Percentiles rank a stretch among this genome's conserved stretches.
Evolutionary conservation across 192 early-diverging fungal genomes (phyloP).

Genomic region (Linnemannia hyalina): DNA sequence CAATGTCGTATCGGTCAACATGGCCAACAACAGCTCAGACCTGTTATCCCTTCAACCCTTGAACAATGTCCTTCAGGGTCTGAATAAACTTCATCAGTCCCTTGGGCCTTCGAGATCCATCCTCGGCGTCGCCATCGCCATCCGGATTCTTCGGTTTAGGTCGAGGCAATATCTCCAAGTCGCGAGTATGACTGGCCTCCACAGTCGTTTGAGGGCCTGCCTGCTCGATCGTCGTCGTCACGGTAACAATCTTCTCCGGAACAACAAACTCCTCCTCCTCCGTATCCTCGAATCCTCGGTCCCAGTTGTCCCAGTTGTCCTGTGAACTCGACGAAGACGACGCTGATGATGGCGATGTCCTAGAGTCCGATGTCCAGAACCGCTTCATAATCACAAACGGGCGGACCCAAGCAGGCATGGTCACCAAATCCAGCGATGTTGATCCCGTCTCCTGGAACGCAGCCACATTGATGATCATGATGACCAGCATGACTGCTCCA

Average conservation of each 20-base stretch:
- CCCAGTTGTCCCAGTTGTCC: neutral
- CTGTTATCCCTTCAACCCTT: conserved; percentile 6
- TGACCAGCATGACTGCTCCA: conserved; percentile 10
- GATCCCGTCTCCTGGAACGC: conserved; percentile 40
- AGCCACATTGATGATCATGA: conserved; percentile 47
- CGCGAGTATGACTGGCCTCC: neutral
- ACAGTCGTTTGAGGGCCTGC: neutral
- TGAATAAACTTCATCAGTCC: conserved; percentile 22
- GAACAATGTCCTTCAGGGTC: conserved; percentile 25
- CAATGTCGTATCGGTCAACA: too few relatives aligned
- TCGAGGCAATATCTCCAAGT: conserved; percentile 3
- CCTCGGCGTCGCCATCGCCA: neutral
- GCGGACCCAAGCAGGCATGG: conserved; percentile 21
- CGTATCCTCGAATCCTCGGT: neutral
- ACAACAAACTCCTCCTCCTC: neutral
- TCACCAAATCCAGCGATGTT: conserved; percentile 29
- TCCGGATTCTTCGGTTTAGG: neutral
- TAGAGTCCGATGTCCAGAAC: conserved; percentile 25
- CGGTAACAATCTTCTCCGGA: neutral
- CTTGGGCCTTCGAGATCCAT: neutral
- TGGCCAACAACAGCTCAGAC: neutral
- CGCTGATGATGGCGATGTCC: neutral
- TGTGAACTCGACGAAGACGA: neutral
- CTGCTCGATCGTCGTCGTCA: neutral
- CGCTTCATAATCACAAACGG: conserved; percentile 22